phyloP scores from a whole-genome alignment of 106 monocot species.

The Acorus calamus region DNA sequence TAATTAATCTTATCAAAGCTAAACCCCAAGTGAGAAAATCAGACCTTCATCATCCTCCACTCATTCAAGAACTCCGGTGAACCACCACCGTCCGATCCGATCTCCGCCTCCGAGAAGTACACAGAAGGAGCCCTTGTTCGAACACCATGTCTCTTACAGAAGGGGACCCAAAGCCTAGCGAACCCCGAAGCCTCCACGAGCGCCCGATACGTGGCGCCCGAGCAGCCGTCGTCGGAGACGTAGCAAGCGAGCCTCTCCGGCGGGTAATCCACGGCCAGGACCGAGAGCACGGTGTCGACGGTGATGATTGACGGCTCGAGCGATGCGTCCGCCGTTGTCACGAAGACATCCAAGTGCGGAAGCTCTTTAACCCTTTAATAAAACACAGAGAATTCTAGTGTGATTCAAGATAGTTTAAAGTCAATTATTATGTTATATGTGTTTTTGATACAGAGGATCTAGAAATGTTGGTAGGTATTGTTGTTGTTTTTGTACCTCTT shows the following conservation, averaged over 20 bases:
- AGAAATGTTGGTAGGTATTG: not conserved
- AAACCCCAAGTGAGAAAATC: too few species aligned
- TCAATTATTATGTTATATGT: too few species aligned
- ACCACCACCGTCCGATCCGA: not conserved
- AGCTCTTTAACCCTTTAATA: constrained; percentile 12
- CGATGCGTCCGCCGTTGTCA: constrained; percentile 60
- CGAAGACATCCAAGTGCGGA: constrained; percentile 55
- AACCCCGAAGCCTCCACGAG: constrained; percentile 40
- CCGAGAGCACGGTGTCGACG: constrained; percentile 55
- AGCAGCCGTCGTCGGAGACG: constrained; percentile 61
- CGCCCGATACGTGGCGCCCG: constrained; percentile 39
- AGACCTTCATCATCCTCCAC: constrained; percentile 32
- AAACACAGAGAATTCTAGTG: not conserved
- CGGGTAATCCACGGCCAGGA: constrained; percentile 58
- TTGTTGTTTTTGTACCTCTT: constrained; percentile 4
- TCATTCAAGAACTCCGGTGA: constrained; percentile 15
- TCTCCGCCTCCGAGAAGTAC: constrained; percentile 28
- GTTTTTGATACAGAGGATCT: too few species aligned
- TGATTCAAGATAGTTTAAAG: too few species aligned
- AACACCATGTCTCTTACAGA: constrained; percentile 44
- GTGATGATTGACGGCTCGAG: constrained; percentile 54
- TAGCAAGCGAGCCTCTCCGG: constrained; percentile 48
- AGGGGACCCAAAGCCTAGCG: constrained; percentile 52
- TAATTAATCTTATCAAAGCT: too few species aligned
- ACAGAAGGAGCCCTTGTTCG: constrained; percentile 36